Percentiles rank a stretch among this genome's conserved stretches.
Evolutionary conservation across 345 rosid species (phyloP).

Genomic region (Durio zibethinus): DNA sequence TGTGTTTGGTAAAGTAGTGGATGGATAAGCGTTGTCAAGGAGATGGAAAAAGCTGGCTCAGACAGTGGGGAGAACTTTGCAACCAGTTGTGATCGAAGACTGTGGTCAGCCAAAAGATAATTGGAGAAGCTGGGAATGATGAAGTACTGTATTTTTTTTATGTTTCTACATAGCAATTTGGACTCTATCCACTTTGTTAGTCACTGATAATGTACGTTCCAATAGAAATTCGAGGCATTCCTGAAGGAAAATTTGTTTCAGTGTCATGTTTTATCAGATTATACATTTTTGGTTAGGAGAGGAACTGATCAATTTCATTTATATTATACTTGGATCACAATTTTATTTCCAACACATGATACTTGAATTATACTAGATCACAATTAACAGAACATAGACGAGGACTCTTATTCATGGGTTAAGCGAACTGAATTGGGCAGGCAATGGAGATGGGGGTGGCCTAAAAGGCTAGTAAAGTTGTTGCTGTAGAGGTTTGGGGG

Average conservation of each 20-base stretch:
- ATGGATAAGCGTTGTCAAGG: conserved; percentile 66
- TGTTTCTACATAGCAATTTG: no score
- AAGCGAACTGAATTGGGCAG: conserved; percentile 54
- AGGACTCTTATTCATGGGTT: conserved; percentile 23
- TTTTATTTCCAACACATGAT: not conserved
- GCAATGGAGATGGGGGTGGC: conserved; percentile 80
- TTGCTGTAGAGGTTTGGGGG: conserved; percentile 29
- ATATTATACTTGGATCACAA: not conserved
- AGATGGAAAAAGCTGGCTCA: conserved; percentile 70
- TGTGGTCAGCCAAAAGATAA: conserved; percentile 57
- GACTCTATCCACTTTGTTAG: no score
- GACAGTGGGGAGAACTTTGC: conserved; percentile 41
- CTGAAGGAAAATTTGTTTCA: no score
- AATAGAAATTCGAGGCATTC: no score
- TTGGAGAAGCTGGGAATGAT: not conserved
- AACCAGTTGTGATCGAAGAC: conserved; percentile 62
- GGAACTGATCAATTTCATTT: no score
- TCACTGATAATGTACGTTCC: no score
- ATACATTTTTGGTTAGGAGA: no score
- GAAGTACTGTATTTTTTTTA: not conserved
- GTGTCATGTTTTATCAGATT: no score
- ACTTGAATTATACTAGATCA: not conserved
- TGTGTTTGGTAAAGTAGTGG: conserved; percentile 83
- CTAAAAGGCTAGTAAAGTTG: conserved; percentile 75
- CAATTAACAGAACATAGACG: not conserved